phyloP scores from a whole-genome alignment of 2,329 filamentous ascomycete species.

The Nothopassalora personata region DNA sequence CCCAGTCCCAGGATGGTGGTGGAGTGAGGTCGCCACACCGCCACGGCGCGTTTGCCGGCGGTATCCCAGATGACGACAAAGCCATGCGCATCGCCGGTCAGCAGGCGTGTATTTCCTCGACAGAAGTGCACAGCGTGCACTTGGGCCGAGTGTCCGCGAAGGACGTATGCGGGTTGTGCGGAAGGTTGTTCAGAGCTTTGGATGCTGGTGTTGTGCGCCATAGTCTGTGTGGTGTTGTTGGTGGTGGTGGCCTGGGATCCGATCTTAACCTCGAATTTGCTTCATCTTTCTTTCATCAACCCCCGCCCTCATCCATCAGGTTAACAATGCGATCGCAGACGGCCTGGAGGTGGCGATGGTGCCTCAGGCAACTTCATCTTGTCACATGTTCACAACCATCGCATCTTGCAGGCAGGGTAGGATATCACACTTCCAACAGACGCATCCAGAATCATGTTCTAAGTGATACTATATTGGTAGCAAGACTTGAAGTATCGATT shows the following conservation, averaged over 20 bases:
- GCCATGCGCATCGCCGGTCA: conserved; percentile 85
- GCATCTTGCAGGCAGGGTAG: neutral
- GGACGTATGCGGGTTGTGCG: conserved; percentile 60
- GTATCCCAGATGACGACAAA: conserved; percentile 85
- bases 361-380: neutral
- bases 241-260: neutral
- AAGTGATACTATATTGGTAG: too few relatives aligned
- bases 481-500: too few relatives aligned
- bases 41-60: conserved; percentile 70
- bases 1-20: conserved; percentile 69
- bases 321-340: neutral
- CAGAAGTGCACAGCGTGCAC: conserved; percentile 74
- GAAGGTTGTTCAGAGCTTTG: conserved; percentile 36
- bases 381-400: neutral
- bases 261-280: neutral
- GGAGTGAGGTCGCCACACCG: conserved; percentile 81
- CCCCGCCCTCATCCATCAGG: neutral
- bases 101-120: conserved; percentile 65
- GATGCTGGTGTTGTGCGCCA: conserved; percentile 7
- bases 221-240: neutral
- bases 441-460: too few relatives aligned
- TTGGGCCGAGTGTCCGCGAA: conserved; percentile 78
- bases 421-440: too few relatives aligned
- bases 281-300: neutral
- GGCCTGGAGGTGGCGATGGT: neutral